These are phyloP conservation scores for Carallia pectinifolia DNA, from an alignment of 345 rosid species.

Conservation along the genomic window DNA sequence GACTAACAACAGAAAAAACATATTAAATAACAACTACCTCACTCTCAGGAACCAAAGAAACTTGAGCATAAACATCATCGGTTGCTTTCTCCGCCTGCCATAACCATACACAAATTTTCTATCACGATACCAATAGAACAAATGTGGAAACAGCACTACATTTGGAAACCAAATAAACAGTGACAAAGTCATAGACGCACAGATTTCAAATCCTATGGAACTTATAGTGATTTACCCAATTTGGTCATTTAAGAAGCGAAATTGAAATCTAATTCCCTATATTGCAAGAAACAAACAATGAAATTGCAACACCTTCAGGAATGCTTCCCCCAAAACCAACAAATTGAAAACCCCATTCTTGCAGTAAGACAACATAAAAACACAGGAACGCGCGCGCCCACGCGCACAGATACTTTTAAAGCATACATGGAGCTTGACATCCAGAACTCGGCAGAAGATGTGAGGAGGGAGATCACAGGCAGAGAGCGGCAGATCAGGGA, in stretches of 20 bases:
- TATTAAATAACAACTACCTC: slow-evolving; percentile 52
- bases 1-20: background rate
- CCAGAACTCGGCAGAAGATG: slow-evolving; percentile 86
- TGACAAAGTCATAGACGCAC: background rate
- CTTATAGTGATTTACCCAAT: background rate
- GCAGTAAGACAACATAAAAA: slow-evolving; percentile 1
- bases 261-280: slow-evolving; percentile 9
- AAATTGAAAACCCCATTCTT: background rate
- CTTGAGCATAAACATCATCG: slow-evolving; percentile 95
- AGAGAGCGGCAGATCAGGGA: slow-evolving; percentile 64
- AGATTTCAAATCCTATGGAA: background rate
- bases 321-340: background rate
- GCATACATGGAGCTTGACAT: slow-evolving; percentile 92
- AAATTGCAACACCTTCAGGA: background rate
- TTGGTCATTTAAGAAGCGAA: background rate
- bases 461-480: slow-evolving; percentile 66
- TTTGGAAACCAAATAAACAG: background rate
- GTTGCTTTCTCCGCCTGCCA: slow-evolving; percentile 85
- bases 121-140: slow-evolving; percentile 12
- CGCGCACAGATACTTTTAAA: background rate
- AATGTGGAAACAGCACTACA: slow-evolving; percentile 14
- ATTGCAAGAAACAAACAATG: background rate
- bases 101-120: background rate
- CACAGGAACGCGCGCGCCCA: background rate
- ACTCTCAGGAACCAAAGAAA: slow-evolving; percentile 69